phyloP scores from a whole-genome alignment of 75 land plant species.

The Cupressus sempervirens region DNA sequence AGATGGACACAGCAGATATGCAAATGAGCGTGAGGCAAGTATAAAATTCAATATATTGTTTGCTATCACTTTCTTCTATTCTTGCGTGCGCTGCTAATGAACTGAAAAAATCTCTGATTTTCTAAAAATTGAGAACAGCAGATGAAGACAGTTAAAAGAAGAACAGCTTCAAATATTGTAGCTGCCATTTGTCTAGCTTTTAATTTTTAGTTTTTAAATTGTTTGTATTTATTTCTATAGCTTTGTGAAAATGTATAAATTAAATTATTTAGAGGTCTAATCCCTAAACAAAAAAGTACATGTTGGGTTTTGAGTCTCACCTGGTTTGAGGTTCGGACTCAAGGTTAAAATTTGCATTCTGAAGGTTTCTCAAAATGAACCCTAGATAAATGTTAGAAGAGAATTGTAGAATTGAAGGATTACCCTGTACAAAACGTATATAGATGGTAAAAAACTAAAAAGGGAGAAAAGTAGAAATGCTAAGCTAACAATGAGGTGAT shows the following conservation, averaged over 20 bases:
- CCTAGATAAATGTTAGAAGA: neutral
- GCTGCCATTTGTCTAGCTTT: neutral
- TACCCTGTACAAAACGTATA: neutral
- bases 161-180: neutral
- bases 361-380: neutral
- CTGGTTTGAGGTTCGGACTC: neutral
- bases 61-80: neutral
- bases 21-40: conserved; percentile 61
- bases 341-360: neutral
- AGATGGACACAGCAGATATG: conserved; percentile 82
- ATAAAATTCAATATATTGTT: neutral
- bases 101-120: neutral
- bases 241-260: neutral
- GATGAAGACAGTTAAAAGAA: neutral
- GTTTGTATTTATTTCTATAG: neutral
- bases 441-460: neutral
- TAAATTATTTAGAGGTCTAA: neutral
- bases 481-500: neutral
- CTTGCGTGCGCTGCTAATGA: neutral
- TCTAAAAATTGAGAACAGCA: neutral
- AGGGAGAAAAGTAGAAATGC: neutral
- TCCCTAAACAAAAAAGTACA: neutral
- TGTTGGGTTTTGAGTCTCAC: neutral
- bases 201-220: neutral
- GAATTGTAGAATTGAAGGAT: neutral